Evolutionary conservation across 2,329 filamentous ascomycete genomes (phyloP), one percentile per base, ranked within the genome.

Genomic region (Drechslera avenae): DNA sequence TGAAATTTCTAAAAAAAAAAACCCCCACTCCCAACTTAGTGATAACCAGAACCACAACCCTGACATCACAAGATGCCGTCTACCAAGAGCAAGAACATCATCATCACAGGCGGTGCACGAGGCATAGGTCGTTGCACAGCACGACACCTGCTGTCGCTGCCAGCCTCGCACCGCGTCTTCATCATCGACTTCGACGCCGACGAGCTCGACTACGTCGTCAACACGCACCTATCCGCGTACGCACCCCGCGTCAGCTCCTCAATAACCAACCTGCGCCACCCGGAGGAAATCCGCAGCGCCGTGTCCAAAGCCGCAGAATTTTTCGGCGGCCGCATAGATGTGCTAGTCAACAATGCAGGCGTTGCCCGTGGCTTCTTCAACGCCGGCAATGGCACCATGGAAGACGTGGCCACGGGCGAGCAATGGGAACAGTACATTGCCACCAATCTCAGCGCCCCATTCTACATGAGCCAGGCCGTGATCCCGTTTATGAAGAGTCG

Each of bases 61-160:
- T 14, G 18, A 30, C 17, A 14, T 36, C 2, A 19, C 32, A 51
- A 31, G 4, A 65, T 65, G 62, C 54, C 58, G 1, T 56, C 55
- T 8, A 52, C 56, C 3, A 60, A 44, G 21, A 57, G 56, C 52
- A 64, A 68, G 40, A 68, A 66, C 44, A 65, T 67, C 39, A 64
- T 75, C 59, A 69, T 75, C 46, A 73, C 71, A 16, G 76, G 76
- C 23, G 76, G 70, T 23, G 75, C 75, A 2, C 68, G 73, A 43
- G 77, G 77, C 32, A 76, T 80, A 45, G 76, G 78, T 34, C 72
- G 77, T 40, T 72, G 67, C 43, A 67, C 77, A 37, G 69, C 75
- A 30, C 74, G 76, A 10, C 72, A 75, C 46, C 72, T 79, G 18
- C 70, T 75, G 19, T 55, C 62, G 1, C 54, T 59, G 13, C 56